Evolutionary conservation across 2,329 filamentous ascomycete species (phyloP).

Genomic region (Capronia americana): DNA sequence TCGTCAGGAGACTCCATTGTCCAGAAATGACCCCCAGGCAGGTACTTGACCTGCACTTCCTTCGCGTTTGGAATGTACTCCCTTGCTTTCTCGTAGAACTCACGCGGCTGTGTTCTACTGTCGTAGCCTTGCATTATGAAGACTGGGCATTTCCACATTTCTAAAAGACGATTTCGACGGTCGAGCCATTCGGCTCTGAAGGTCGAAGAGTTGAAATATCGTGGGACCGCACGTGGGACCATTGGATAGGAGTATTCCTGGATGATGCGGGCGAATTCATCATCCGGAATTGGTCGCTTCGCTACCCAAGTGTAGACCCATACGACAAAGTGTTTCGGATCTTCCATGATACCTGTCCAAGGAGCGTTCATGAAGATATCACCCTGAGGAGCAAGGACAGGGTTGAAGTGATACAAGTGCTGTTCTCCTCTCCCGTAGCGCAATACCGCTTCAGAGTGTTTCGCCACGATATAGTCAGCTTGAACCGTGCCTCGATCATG

Average conservation of each 20-base stretch:
- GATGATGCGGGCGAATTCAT: conserved; percentile 14
- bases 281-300: conserved; percentile 1
- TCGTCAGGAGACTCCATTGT: conserved; percentile 14
- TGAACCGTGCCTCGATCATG: conserved; percentile 28
- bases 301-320: conserved; percentile 15
- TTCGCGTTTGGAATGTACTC: conserved; percentile 21
- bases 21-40: conserved; percentile 23
- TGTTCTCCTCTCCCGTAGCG: conserved; percentile 29
- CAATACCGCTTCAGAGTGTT: conserved; percentile 17
- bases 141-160: conserved; percentile 23
- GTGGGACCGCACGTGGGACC: conserved; percentile 13
- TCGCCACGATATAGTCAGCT: conserved; percentile 26
- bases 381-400: conserved; percentile 20
- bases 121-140: conserved; percentile 23
- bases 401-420: conserved; percentile 28
- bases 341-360: conserved; percentile 20
- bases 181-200: conserved; percentile 27
- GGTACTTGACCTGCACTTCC: conserved; percentile 10
- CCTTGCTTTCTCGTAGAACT: conserved; percentile 16
- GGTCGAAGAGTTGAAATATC: conserved; percentile 29
- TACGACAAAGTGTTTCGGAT: conserved; percentile 5
- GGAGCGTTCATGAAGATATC: conserved; percentile 26
- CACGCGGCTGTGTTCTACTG: conserved; percentile 20
- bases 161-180: conserved; percentile 16
- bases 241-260: conserved; percentile 24